Evolutionary conservation across 768 basidiomycete species (phyloP).

Genomic region (Scleroderma bovista): DNA sequence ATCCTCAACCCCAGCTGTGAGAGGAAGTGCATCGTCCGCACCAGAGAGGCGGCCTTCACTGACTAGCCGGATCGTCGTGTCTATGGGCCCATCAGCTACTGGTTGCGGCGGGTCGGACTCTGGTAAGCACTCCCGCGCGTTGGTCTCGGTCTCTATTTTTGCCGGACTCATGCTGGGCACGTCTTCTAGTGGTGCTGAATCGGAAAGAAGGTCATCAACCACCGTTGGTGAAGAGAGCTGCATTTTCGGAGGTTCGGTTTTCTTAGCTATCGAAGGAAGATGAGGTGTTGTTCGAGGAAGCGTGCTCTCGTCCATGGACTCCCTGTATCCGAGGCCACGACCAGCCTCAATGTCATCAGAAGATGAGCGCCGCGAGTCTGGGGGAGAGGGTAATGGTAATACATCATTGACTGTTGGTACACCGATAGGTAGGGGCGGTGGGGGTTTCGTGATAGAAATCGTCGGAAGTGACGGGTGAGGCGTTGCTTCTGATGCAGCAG

Average conservation of each 20-base stretch:
- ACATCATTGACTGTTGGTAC: constrained; percentile 65
- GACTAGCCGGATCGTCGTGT: constrained; percentile 53
- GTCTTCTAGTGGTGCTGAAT: constrained; percentile 34
- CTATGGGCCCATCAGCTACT: constrained; percentile 21
- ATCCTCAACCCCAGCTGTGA: constrained; percentile 29
- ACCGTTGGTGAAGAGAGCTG: constrained; percentile 10
- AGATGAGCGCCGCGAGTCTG: constrained; percentile 38
- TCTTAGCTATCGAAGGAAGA: constrained; percentile 1
- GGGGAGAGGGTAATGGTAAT: constrained; percentile 37
- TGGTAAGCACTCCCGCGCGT: background rate
- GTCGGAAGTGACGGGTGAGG: constrained; percentile 36
- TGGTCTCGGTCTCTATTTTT: constrained; percentile 5
- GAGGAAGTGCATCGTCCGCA: constrained; percentile 24
- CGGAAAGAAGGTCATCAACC: constrained; percentile 48
- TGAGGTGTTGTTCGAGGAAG: constrained; percentile 10
- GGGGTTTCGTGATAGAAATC: constrained; percentile 64
- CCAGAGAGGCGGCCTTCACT: constrained; percentile 43
- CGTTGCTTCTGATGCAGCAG: constrained; percentile 19
- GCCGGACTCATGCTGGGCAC: constrained; percentile 27
- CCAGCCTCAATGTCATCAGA: constrained; percentile 38
- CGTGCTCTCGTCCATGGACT: constrained; percentile 14
- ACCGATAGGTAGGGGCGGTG: constrained; percentile 63
- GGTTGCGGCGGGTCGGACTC: constrained; percentile 5
- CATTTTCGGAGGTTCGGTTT: constrained; percentile 5
- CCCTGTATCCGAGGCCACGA: constrained; percentile 35